A percentile compares a stretch with the other conserved stretches of the same genome.
Conservation (phyloP, 352 stramenopile genomes). For the Globisporangium nagaii region DNA sequence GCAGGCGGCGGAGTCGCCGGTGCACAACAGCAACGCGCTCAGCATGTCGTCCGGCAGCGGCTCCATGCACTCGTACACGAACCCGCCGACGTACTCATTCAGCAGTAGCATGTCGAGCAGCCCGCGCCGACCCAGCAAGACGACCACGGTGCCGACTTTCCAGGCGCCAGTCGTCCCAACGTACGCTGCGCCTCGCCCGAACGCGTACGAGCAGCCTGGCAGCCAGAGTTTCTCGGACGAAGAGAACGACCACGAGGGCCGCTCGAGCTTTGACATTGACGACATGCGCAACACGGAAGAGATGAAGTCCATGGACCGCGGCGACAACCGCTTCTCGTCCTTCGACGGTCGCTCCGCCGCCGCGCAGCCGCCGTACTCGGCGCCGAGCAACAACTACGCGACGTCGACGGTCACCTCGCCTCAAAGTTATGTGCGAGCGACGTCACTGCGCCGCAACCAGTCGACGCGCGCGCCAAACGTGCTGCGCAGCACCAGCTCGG, state of each 20-base stretch:
- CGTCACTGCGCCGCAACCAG: conserved; percentile 56
- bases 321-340: conserved; percentile 20
- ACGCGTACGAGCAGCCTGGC: conserved; percentile 20
- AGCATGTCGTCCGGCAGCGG: conserved; percentile 10
- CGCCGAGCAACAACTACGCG: conserved; percentile 19
- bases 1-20: conserved; percentile 1
- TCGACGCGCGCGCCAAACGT: conserved; percentile 1
- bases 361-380: conserved; percentile 17
- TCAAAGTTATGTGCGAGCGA: conserved; percentile 68
- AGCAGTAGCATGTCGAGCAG: conserved; percentile 17
- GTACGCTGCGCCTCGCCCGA: conserved; percentile 7
- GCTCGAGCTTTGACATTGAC: conserved; percentile 82
- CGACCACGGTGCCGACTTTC: conserved; percentile 8
- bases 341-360: conserved; percentile 14
- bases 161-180: conserved; percentile 23
- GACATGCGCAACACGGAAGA: conserved; percentile 64
- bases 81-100: conserved; percentile 15
- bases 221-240: conserved; percentile 18
- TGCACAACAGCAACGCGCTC: conserved; percentile 1
- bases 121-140: conserved; percentile 9
- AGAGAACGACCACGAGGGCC: conserved; percentile 33
- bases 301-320: conserved; percentile 33
- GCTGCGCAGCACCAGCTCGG: conserved; percentile 19
- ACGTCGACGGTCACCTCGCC: conserved; percentile 53
- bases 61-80: conserved; percentile 3